A percentile compares a stretch with the other conserved stretches of the same genome.
These are phyloP conservation scores for Cystoisospora suis DNA, from an alignment of 169 alveolate genomes.

Conservation along the genomic window DNA sequence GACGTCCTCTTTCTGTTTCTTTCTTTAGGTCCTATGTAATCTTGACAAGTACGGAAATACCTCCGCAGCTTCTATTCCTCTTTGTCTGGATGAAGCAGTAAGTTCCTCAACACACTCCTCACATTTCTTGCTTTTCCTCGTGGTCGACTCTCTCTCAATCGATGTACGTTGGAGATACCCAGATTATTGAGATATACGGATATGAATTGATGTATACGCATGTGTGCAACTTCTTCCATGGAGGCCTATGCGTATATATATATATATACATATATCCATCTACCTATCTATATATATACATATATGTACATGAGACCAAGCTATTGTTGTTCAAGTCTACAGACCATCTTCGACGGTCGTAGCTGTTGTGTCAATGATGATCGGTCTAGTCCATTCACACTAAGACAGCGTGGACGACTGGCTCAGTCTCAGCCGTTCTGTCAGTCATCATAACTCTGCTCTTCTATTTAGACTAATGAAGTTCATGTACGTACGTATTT, in stretches of 20 bases:
- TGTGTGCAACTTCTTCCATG: too few relatives aligned
- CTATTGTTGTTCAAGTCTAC: too few relatives aligned
- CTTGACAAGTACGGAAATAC: constrained; percentile 75
- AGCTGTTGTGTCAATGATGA: too few relatives aligned
- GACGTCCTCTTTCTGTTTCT: neutral
- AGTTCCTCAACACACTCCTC: neutral
- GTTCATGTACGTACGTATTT: too few relatives aligned
- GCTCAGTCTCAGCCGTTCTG: too few relatives aligned
- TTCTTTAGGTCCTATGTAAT: constrained; percentile 70
- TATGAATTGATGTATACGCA: neutral
- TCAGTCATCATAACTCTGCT: too few relatives aligned
- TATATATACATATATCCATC: neutral
- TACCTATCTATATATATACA: neutral
- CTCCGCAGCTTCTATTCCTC: constrained; percentile 78
- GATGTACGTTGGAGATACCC: too few relatives aligned
- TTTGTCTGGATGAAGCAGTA: constrained; percentile 74
- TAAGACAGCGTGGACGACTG: too few relatives aligned
- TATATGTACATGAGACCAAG: neutral
- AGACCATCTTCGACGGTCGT: too few relatives aligned
- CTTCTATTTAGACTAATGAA: too few relatives aligned
- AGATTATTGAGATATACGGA: too few relatives aligned
- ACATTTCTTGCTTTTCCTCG: neutral
- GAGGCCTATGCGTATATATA: neutral
- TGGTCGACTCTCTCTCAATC: neutral
- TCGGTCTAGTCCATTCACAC: too few relatives aligned